Conservation (phyloP, 2,329 filamentous ascomycete species). For the Myriangium duriaei region DNA sequence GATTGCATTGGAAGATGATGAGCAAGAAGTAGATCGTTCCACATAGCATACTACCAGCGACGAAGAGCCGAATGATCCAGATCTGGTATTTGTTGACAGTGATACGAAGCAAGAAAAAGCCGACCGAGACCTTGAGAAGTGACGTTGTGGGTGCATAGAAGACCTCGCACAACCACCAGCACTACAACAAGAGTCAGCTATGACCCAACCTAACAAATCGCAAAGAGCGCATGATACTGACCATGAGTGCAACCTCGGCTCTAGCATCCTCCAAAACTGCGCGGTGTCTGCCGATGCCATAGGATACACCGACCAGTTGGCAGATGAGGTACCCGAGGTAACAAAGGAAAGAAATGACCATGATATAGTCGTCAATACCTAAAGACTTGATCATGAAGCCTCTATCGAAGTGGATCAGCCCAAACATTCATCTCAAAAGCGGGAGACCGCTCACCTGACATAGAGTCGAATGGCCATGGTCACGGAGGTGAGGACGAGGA, state of each 20-base stretch:
- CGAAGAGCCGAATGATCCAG: constrained; percentile 33
- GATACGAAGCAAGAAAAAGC: constrained; percentile 41
- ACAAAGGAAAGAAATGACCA: constrained; percentile 26
- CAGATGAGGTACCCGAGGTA: constrained; percentile 30
- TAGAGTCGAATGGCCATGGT: constrained; percentile 11
- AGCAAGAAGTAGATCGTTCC: constrained; percentile 39
- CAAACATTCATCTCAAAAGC: background rate
- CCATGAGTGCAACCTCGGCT: constrained; percentile 21
- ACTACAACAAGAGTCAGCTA: constrained; percentile 17
- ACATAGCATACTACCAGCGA: constrained; percentile 32
- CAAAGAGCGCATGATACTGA: constrained; percentile 10
- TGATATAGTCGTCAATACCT: constrained; percentile 30
- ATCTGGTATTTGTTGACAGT: constrained; percentile 33
- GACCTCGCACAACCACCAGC: constrained; percentile 45
- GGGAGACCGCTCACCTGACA: constrained; percentile 8
- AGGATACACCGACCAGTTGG: constrained; percentile 27
- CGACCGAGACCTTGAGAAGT: constrained; percentile 40
- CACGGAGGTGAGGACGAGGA: background rate
- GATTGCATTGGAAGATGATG: constrained; percentile 41
- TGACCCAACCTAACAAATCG: background rate
- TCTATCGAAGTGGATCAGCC: constrained; percentile 9
- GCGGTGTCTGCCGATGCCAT: constrained; percentile 29
- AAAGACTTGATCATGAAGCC: constrained; percentile 25
- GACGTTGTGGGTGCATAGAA: constrained; percentile 39
- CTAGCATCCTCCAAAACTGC: constrained; percentile 22